Evolutionary conservation across 2,329 filamentous ascomycete genomes (phyloP).

Genomic region (Fusarium sarcochroum): DNA sequence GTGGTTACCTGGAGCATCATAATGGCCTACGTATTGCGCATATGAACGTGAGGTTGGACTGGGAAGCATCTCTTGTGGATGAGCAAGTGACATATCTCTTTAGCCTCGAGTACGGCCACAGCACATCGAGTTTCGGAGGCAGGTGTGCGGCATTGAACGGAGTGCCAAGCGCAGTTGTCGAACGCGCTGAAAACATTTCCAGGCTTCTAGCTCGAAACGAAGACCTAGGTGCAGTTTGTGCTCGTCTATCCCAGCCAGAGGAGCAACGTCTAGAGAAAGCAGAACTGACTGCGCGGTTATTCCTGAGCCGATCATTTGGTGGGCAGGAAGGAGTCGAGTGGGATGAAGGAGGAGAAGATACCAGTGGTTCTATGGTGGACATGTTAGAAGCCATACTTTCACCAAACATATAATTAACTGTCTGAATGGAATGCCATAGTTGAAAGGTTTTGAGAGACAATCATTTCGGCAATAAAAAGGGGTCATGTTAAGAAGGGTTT

Average conservation of each 20-base stretch:
- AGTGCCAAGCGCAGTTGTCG: constrained; percentile 78
- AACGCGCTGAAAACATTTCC: constrained; percentile 81
- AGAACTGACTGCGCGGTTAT: constrained; percentile 70
- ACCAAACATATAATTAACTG: constrained; percentile 2
- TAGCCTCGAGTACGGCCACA: constrained; percentile 75
- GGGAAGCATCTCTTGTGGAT: constrained; percentile 63
- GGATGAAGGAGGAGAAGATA: background rate
- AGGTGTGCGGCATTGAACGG: constrained; percentile 90
- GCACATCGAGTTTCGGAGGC: constrained; percentile 86
- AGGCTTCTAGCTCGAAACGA: constrained; percentile 78
- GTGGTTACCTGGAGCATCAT: constrained; percentile 66
- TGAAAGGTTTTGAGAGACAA: background rate
- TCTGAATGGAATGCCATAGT: background rate
- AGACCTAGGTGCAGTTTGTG: constrained; percentile 81
- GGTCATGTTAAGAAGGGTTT: background rate
- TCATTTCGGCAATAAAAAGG: background rate
- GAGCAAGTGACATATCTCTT: constrained; percentile 83
- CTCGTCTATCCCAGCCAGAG: constrained; percentile 75
- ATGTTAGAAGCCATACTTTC: constrained; percentile 38
- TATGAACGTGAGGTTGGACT: constrained; percentile 78
- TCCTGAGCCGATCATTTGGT: constrained; percentile 58
- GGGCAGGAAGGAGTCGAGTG: background rate
- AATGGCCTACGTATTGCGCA: constrained; percentile 72
- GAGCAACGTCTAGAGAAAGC: constrained; percentile 76
- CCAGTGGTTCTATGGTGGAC: constrained; percentile 18